A percentile compares a stretch with the other conserved stretches of the same genome.
Evolutionary conservation across 805 yeast genomes (phyloP).

Genomic region (Starmerella cellae): DNA sequence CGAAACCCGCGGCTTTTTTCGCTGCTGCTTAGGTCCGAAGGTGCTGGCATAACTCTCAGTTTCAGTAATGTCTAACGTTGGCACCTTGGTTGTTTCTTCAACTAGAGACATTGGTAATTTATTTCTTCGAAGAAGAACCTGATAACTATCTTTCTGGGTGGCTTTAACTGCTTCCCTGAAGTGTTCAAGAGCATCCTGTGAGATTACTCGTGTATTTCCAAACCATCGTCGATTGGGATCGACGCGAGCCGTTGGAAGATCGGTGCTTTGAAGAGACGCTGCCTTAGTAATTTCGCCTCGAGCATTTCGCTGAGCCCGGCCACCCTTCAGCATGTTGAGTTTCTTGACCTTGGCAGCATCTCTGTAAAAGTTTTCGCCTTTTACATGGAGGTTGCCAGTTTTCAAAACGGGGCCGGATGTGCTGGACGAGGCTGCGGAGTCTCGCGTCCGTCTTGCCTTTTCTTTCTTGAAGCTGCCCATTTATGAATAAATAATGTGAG

Average conservation of each 20-base stretch:
- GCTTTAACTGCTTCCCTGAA: conserved; percentile 90
- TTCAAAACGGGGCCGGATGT: conserved; percentile 27
- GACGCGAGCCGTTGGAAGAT: conserved; percentile 80
- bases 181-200: conserved; percentile 89
- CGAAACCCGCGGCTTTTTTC: conserved; percentile 77
- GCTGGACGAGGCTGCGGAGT: conserved; percentile 40
- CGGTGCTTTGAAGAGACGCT: conserved; percentile 76
- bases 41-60: conserved; percentile 72
- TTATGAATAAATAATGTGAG: neutral
- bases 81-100: conserved; percentile 68
- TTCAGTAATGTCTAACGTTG: conserved; percentile 68
- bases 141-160: conserved; percentile 67
- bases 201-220: conserved; percentile 92
- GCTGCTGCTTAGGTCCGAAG: conserved; percentile 90
- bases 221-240: conserved; percentile 97
- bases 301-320: conserved; percentile 75
- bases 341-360: conserved; percentile 87
- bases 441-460: conserved; percentile 70
- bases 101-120: conserved; percentile 90
- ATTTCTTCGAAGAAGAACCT: conserved; percentile 74
- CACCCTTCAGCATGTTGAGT: conserved; percentile 84
- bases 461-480: conserved; percentile 96
- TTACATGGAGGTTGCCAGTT: conserved; percentile 84
- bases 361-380: conserved; percentile 88
- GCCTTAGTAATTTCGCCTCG: conserved; percentile 78